Evolutionary conservation across 2,329 filamentous ascomycete species (phyloP).

Genomic region (Pseudocercospora fuligena): DNA sequence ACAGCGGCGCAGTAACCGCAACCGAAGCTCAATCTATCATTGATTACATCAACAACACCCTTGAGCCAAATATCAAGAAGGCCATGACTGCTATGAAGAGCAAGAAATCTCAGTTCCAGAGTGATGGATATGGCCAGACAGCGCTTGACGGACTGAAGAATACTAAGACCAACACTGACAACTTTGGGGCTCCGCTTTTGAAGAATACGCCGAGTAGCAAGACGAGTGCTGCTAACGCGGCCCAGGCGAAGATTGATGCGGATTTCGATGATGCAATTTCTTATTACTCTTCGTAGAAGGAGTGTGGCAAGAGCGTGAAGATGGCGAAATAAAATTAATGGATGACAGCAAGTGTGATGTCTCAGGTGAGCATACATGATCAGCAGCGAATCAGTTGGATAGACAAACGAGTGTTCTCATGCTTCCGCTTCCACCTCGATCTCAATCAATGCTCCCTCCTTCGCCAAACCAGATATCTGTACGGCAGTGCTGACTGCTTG

Average conservation of each 20-base stretch:
- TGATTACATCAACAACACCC: slow-evolving; percentile 31
- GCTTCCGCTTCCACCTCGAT: slow-evolving; percentile 29
- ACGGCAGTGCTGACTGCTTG: too few relatives aligned
- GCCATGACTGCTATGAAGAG: slow-evolving; percentile 24
- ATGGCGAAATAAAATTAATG: not conserved
- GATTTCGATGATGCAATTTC: slow-evolving; percentile 31
- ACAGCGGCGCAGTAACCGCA: slow-evolving; percentile 18
- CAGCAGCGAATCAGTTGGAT: too few relatives aligned
- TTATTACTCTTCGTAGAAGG: slow-evolving; percentile 13
- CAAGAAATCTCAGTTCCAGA: slow-evolving; percentile 27
- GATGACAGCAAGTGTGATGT: not conserved
- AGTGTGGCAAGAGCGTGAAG: not conserved
- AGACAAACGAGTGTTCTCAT: not conserved
- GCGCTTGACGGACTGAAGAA: slow-evolving; percentile 24
- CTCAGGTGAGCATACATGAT: too few relatives aligned
- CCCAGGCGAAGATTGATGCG: slow-evolving; percentile 46
- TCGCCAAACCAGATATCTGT: not conserved
- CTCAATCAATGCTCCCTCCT: slow-evolving; percentile 30
- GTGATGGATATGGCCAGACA: slow-evolving; percentile 21
- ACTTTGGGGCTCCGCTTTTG: slow-evolving; percentile 20
- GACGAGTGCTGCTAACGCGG: too few relatives aligned
- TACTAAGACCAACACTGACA: slow-evolving; percentile 20
- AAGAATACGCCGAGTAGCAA: slow-evolving; percentile 18
- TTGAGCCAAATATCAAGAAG: slow-evolving; percentile 25
- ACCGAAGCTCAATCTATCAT: slow-evolving; percentile 26